Conservation (phyloP, 2,329 filamentous ascomycete species). For the Botryotinia calthae region DNA sequence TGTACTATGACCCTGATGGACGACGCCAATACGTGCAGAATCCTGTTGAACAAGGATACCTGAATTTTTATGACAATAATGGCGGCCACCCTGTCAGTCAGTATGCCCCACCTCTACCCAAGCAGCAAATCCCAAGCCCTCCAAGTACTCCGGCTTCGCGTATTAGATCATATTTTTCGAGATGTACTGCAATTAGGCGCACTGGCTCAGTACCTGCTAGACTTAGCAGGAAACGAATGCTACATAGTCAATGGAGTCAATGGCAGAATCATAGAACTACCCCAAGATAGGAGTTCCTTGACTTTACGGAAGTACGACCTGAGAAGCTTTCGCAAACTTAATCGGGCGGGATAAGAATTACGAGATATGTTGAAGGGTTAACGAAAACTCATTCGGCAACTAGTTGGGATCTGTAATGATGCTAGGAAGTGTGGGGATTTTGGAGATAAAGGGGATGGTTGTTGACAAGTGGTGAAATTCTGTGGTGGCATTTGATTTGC, state of each 20-base stretch:
- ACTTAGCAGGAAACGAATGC: background rate
- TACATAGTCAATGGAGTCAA: background rate
- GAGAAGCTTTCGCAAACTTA: background rate
- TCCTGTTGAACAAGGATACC: background rate
- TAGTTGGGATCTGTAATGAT: background rate
- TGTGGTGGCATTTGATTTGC: background rate
- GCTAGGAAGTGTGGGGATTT: accelerated
- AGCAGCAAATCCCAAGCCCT: background rate
- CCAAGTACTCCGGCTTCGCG: too few relatives aligned
- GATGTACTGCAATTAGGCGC: background rate
- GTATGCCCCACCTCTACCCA: background rate
- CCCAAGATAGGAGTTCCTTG: background rate
- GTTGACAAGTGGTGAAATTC: background rate
- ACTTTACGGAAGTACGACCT: too few relatives aligned
- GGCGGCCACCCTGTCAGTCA: background rate
- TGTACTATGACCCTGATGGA: background rate
- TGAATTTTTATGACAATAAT: background rate
- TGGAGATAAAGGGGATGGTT: background rate
- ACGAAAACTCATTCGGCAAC: background rate
- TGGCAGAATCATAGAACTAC: background rate
- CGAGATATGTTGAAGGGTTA: too few relatives aligned
- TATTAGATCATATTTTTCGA: background rate
- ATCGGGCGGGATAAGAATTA: accelerated
- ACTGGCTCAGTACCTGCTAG: background rate
- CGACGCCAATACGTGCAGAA: background rate